These are phyloP conservation scores for Kuraishia hungarica DNA, from an alignment of 805 yeast genomes.

Conservation along the genomic window DNA sequence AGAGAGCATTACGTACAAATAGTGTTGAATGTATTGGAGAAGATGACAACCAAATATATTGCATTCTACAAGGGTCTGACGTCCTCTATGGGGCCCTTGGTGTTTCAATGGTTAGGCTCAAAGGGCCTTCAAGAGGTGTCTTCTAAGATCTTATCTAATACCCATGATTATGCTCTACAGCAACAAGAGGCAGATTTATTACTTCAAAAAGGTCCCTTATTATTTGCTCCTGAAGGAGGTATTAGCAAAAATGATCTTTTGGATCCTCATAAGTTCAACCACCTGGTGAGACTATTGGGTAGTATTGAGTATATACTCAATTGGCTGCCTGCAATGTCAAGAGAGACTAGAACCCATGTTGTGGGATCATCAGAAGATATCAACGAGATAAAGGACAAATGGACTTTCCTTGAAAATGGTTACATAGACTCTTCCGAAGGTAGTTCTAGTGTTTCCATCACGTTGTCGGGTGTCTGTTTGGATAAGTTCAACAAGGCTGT, in stretches of 20 bases:
- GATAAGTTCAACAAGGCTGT: slow-evolving; percentile 29
- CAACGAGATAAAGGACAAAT: slow-evolving; percentile 18
- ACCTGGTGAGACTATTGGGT: slow-evolving; percentile 42
- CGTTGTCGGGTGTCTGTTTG: slow-evolving; percentile 13
- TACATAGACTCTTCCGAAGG: slow-evolving; percentile 1
- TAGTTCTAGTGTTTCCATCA: slow-evolving; percentile 6
- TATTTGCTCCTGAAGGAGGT: neutral
- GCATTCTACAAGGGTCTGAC: slow-evolving; percentile 19
- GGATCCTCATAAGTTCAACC: slow-evolving; percentile 41
- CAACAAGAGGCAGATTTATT: slow-evolving; percentile 2
- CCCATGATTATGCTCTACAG: neutral
- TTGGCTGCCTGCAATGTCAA: slow-evolving; percentile 53
- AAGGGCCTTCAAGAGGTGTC: slow-evolving; percentile 12
- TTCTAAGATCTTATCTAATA: neutral
- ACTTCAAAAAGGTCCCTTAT: neutral
- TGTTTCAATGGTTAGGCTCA: slow-evolving; percentile 8
- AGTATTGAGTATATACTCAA: slow-evolving; percentile 47
- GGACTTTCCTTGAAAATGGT: slow-evolving; percentile 18
- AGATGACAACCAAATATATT: slow-evolving; percentile 25
- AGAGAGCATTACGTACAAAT: slow-evolving; percentile 46
- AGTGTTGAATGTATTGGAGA: slow-evolving; percentile 30
- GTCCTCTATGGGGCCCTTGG: slow-evolving; percentile 7
- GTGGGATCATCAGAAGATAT: slow-evolving; percentile 7
- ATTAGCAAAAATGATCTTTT: slow-evolving; percentile 35
- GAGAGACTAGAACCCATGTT: slow-evolving; percentile 19